Conservation (phyloP, 768 basidiomycete species). For the Collybiopsis confluens region DNA sequence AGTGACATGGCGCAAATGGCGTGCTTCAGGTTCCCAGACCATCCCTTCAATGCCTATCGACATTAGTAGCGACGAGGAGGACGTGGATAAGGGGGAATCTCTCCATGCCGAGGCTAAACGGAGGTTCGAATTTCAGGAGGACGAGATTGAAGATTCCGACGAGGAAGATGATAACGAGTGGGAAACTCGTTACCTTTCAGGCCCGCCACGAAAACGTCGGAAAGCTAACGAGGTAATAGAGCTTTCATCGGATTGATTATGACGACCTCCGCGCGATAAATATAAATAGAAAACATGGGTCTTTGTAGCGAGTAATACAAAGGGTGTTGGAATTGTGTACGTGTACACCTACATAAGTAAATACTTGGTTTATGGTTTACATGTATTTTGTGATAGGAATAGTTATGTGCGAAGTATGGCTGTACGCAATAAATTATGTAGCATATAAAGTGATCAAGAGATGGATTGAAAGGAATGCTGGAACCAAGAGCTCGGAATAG, state of each 20-base stretch:
- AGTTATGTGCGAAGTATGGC: neutral
- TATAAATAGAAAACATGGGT: neutral
- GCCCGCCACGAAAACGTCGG: neutral
- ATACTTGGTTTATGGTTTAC: too few relatives aligned
- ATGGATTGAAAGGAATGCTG: too few relatives aligned
- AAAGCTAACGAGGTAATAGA: neutral
- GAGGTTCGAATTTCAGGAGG: neutral
- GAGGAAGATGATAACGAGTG: neutral
- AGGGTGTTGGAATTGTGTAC: too few relatives aligned
- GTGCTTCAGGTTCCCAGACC: too few relatives aligned
- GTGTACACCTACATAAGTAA: too few relatives aligned
- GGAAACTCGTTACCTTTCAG: neutral
- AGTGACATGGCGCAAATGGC: too few relatives aligned
- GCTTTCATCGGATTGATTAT: constrained; percentile 8
- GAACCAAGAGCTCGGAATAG: neutral
- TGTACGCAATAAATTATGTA: neutral
- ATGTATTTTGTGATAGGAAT: neutral
- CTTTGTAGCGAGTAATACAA: too few relatives aligned
- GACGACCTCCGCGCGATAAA: too few relatives aligned
- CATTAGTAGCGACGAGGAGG: too few relatives aligned
- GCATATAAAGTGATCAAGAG: too few relatives aligned
- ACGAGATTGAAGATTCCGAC: neutral
- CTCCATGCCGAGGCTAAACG: neutral
- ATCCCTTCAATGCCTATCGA: too few relatives aligned
- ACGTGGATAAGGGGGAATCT: neutral